Evolutionary conservation across 1,284 basidiomycete genomes (phyloP).

Genomic region (Malassezia vespertilionis): DNA sequence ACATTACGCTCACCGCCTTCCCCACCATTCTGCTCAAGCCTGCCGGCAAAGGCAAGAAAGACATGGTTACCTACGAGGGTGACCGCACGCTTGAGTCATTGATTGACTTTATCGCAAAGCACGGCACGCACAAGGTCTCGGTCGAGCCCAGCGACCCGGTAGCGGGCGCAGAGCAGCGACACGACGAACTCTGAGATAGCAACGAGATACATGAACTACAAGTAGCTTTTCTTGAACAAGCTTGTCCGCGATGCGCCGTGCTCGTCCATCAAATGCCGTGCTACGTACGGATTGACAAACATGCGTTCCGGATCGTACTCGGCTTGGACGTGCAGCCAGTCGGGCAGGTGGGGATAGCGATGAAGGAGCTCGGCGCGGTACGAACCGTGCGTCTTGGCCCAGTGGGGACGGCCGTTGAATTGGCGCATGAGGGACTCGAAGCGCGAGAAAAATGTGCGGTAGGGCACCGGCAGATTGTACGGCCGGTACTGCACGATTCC

Average conservation of each 20-base stretch:
- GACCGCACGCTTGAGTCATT: slow-evolving; percentile 45
- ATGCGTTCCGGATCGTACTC: slow-evolving; percentile 68
- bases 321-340: slow-evolving; percentile 63
- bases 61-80: slow-evolving; percentile 62
- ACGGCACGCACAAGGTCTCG: slow-evolving; percentile 43
- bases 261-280: slow-evolving; percentile 52
- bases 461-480: slow-evolving; percentile 77
- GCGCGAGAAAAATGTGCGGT: slow-evolving; percentile 64
- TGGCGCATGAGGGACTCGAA: slow-evolving; percentile 67
- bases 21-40: slow-evolving; percentile 95
- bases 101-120: slow-evolving; percentile 38
- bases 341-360: slow-evolving; percentile 72
- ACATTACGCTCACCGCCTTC: slow-evolving; percentile 70
- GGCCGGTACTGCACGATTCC: slow-evolving; percentile 93
- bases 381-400: slow-evolving; percentile 85
- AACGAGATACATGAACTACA: slow-evolving; percentile 1
- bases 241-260: slow-evolving; percentile 8
- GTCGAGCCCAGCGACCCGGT: slow-evolving; percentile 2
- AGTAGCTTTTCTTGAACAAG: slow-evolving; percentile 6
- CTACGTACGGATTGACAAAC: slow-evolving; percentile 56
- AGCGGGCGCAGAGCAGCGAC: neutral
- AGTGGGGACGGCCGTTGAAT: slow-evolving; percentile 79
- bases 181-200: slow-evolving; percentile 1
- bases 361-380: slow-evolving; percentile 58
- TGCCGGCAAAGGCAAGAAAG: slow-evolving; percentile 59